phyloP scores from a whole-genome alignment of 2,329 filamentous ascomycete species.

The Paecilomyces dactylethromorphus region DNA sequence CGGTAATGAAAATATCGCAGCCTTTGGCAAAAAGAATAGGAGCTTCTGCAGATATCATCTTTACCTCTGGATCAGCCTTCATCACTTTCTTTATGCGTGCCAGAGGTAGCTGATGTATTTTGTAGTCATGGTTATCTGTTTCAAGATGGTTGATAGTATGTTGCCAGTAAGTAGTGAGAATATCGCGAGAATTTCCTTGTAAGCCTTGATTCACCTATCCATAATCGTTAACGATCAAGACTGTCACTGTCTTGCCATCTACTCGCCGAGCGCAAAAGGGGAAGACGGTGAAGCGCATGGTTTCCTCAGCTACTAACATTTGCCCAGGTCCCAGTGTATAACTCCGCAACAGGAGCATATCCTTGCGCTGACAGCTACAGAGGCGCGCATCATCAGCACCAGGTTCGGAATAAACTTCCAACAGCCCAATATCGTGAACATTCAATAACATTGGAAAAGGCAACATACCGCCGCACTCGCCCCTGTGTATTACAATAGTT shows the following conservation, averaged over 20 bases:
- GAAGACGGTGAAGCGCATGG: neutral
- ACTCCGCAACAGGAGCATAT: constrained; percentile 78
- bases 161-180: constrained; percentile 98
- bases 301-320: constrained; percentile 58
- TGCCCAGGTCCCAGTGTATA: constrained; percentile 91
- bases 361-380: constrained; percentile 75
- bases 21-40: constrained; percentile 97
- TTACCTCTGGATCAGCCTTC: constrained; percentile 98
- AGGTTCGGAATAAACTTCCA: neutral
- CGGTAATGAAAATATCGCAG: constrained; percentile 98
- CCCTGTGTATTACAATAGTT: constrained; percentile 38
- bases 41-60: constrained; percentile 99
- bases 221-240: constrained; percentile 15
- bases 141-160: constrained; percentile 95
- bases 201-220: constrained; percentile 87
- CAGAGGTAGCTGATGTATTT: constrained; percentile 90
- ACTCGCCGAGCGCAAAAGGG: neutral
- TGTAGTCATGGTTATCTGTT: constrained; percentile 94
- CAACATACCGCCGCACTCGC: constrained; percentile 61
- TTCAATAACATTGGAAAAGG: neutral
- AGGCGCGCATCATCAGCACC: constrained; percentile 16
- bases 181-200: constrained; percentile 87
- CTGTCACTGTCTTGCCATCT: neutral
- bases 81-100: constrained; percentile 99
- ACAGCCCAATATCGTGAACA: neutral